Base-by-base conservation (phyloP, 176 grass and related monocot genomes). In the Melocanna baccifera region DNA sequence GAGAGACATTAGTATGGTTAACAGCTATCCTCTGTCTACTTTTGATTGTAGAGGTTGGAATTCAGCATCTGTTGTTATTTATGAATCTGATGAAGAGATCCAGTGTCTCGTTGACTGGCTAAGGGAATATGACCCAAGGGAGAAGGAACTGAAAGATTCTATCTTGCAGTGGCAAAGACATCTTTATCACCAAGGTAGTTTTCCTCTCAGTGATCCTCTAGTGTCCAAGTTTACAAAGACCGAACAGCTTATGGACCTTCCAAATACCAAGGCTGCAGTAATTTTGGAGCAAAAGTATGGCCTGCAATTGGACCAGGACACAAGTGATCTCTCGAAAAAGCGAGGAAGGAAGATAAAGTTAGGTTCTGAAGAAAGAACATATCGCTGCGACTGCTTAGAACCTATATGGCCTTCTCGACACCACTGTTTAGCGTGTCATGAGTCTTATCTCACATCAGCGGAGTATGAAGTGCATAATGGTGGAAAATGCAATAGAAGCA, bases 21-120 rank as follows among this genome's bases (percentile, higher is more conserved):
- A 87, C 83, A 86, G 82, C n/a, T 91, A 87, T 77, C 71, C 88
- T 62, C 71, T 69, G 29, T 91, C 89, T 59, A 75, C 80, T 81
- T 90, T 71, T 85, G 89, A 91, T 88, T 64, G 75, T 41, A 88
- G 61, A 88, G 86, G 86, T 26, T 91, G 86, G 85, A 89, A 76
- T 81, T 87, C 80, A 34, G 83, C 84, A 43, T 88, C 85, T n/a
- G 46, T 94, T 90, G 69, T 88, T 79, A 61, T 89, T 45, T 98
- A 92, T 92, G 91, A 98, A 89, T 92, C 93, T 80, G 89, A 93
- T 73, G 87, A 89, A 70, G 96, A 95, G 85, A 86, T 98, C 51
- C 81, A 87, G 65, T 75, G 66, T 78, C 89, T 98, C 94, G 48
- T 90, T 86, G 84, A 87, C 62, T 95, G 93, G 96, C 68, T 98